phyloP scores from a whole-genome alignment of 2,329 filamentous ascomycete species.

The Thielaviopsis musarum region DNA sequence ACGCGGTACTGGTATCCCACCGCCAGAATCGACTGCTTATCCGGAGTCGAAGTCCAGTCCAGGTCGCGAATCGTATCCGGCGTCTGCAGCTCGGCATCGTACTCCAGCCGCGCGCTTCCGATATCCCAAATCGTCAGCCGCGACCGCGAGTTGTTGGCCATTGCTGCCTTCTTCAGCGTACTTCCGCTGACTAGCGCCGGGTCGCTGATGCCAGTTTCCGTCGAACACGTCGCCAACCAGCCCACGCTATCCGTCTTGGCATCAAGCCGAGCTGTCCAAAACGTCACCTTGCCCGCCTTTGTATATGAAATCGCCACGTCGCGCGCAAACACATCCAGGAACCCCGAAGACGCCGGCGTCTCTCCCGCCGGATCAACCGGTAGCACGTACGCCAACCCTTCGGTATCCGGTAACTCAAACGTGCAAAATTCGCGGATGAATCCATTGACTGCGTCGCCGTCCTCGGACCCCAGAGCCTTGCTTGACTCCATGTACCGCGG shows the following conservation, averaged over 20 bases:
- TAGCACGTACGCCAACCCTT: slow-evolving; percentile 49
- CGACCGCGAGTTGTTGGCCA: slow-evolving; percentile 58
- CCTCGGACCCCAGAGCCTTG: neutral
- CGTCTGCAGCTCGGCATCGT: slow-evolving; percentile 54
- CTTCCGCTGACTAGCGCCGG: slow-evolving; percentile 71
- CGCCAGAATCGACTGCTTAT: slow-evolving; percentile 73
- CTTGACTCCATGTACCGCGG: slow-evolving; percentile 27
- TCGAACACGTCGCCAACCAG: slow-evolving; percentile 67
- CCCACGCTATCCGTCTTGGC: slow-evolving; percentile 42
- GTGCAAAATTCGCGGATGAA: slow-evolving; percentile 48
- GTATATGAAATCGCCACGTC: slow-evolving; percentile 82
- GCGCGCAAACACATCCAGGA: slow-evolving; percentile 69
- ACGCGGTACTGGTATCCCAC: slow-evolving; percentile 86
- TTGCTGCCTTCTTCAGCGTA: slow-evolving; percentile 69
- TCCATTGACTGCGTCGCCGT: slow-evolving; percentile 9
- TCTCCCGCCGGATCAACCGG: slow-evolving; percentile 78
- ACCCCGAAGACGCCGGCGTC: slow-evolving; percentile 52
- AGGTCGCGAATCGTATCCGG: slow-evolving; percentile 68
- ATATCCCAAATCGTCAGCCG: slow-evolving; percentile 85
- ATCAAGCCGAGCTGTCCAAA: slow-evolving; percentile 71
- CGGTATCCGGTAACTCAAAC: slow-evolving; percentile 46
- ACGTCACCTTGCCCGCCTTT: slow-evolving; percentile 53
- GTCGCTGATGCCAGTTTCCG: slow-evolving; percentile 58
- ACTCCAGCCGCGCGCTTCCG: slow-evolving; percentile 64
- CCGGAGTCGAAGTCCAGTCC: slow-evolving; percentile 86